Percentiles rank a stretch among this genome's conserved stretches.
phyloP scores from a whole-genome alignment of 148 eudicot genomes.

The Chenopodium suecicum region DNA sequence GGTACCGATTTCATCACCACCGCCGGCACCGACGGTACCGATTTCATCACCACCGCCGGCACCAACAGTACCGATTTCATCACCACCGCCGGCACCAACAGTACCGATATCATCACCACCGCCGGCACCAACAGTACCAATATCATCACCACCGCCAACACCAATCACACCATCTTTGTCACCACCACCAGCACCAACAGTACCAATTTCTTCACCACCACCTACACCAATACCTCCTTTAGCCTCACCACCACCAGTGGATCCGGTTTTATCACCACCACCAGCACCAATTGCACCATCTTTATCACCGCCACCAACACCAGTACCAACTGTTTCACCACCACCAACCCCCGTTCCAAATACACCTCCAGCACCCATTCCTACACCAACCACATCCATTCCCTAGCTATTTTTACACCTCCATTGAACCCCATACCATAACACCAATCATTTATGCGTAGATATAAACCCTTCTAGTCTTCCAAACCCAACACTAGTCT shows the following conservation, averaged over 20 bases:
- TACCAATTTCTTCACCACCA: slow-evolving; percentile 3
- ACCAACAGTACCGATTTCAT: neutral
- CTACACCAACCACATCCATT: slow-evolving; percentile 3
- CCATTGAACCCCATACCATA: neutral
- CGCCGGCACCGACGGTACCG: neutral
- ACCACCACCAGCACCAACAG: slow-evolving; percentile 3
- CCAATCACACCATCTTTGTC: neutral
- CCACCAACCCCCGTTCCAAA: neutral
- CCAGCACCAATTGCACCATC: neutral
- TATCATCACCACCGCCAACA: neutral
- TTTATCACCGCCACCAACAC: neutral
- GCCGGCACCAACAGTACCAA: slow-evolving; percentile 6
- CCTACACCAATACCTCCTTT: slow-evolving; percentile 13
- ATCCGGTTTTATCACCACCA: slow-evolving; percentile 11
- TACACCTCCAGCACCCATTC: slow-evolving; percentile 11
- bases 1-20: slow-evolving; percentile 2
- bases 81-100: slow-evolving; percentile 23
- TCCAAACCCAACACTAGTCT: neutral
- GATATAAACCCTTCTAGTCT: neutral
- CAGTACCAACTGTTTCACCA: neutral
- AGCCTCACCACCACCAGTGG: slow-evolving; percentile 10
- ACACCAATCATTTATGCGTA: neutral
- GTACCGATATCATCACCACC: neutral
- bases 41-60: neutral
- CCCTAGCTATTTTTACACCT: neutral